A percentile compares a stretch with the other conserved stretches of the same genome.
Conservation (phyloP, 1,284 basidiomycete species). For the Tranzscheliella williamsii region DNA sequence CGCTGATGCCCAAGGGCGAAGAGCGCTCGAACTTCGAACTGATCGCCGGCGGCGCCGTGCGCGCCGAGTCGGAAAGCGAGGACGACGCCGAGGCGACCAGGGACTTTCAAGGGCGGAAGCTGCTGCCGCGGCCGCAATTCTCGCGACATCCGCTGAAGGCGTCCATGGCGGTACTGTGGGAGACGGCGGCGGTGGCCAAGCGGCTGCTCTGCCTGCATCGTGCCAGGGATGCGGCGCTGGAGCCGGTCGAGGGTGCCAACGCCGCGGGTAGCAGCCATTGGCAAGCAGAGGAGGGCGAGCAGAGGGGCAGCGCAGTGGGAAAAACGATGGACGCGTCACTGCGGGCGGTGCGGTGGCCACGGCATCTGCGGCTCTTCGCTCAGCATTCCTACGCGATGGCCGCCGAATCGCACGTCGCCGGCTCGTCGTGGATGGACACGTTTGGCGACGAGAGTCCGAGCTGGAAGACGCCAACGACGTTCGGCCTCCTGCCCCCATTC, state of each 20-base stretch:
- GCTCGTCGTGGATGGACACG: slow-evolving; percentile 23
- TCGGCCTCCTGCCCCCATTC: slow-evolving; percentile 24
- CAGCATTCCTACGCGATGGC: slow-evolving; percentile 49
- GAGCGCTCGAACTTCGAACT: slow-evolving; percentile 38
- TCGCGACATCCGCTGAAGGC: slow-evolving; percentile 36
- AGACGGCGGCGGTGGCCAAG: slow-evolving; percentile 27
- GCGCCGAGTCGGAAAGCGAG: slow-evolving; percentile 31
- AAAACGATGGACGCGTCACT: slow-evolving; percentile 33
- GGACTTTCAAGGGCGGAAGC: slow-evolving; percentile 27
- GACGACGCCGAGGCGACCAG: slow-evolving; percentile 21
- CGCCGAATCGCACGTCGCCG: slow-evolving; percentile 36
- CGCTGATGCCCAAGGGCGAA: slow-evolving; percentile 33
- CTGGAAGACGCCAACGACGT: slow-evolving; percentile 34
- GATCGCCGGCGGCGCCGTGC: slow-evolving; percentile 22
- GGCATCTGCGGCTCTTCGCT: slow-evolving; percentile 40
- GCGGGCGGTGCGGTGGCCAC: slow-evolving; percentile 45
- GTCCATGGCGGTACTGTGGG: slow-evolving; percentile 37
- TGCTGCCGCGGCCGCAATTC: slow-evolving; percentile 36
- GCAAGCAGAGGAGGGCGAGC: slow-evolving; percentile 17
- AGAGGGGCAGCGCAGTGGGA: slow-evolving; percentile 45
- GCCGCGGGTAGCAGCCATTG: not conserved
- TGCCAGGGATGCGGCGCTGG: slow-evolving; percentile 29
- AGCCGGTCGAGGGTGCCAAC: slow-evolving; percentile 10
- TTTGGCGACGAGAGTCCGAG: slow-evolving; percentile 21
- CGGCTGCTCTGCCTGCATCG: slow-evolving; percentile 21